These are phyloP conservation scores for Pseudocercospora cruenta DNA, from an alignment of 2,329 filamentous ascomycete species.

Conservation along the genomic window DNA sequence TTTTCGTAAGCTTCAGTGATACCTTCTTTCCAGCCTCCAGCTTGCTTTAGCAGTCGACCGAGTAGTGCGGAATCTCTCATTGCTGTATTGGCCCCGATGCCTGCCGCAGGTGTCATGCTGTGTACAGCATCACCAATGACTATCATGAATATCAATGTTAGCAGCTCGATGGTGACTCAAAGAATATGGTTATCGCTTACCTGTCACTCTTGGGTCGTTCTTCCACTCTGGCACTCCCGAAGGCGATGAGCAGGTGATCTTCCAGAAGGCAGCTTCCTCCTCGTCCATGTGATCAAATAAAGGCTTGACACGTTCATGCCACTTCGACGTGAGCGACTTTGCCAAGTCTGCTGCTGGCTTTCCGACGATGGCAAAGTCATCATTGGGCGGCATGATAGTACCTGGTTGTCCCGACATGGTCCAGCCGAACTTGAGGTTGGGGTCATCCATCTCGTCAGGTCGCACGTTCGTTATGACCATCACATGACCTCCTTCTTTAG, in stretches of 20 bases:
- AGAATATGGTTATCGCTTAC: neutral
- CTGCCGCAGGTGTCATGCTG: constrained; percentile 62
- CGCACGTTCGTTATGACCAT: constrained; percentile 68
- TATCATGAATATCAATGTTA: neutral
- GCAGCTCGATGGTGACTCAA: neutral
- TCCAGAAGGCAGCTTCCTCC: constrained; percentile 65
- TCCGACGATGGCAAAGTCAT: constrained; percentile 63
- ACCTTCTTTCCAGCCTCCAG: constrained; percentile 51
- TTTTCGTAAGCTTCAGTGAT: constrained; percentile 46
- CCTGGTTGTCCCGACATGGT: constrained; percentile 64
- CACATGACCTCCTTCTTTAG: constrained; percentile 51
- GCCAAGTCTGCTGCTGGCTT: constrained; percentile 61
- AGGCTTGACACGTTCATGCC: constrained; percentile 60
- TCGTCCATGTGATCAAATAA: constrained; percentile 63
- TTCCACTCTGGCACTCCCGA: constrained; percentile 63
- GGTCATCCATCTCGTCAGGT: constrained; percentile 62
- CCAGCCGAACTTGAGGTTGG: constrained; percentile 63
- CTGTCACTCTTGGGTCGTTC: constrained; percentile 61
- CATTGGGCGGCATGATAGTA: constrained; percentile 60
- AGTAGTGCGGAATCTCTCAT: constrained; percentile 60
- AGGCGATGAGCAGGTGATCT: constrained; percentile 66
- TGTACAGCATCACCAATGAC: constrained; percentile 63
- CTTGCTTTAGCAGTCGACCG: constrained; percentile 56
- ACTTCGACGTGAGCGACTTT: constrained; percentile 57
- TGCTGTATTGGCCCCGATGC: constrained; percentile 62